Evolutionary conservation across 2,329 filamentous ascomycete genomes (phyloP), one percentile per base, ranked within the genome.

Genomic region (Fusarium sp.): DNA sequence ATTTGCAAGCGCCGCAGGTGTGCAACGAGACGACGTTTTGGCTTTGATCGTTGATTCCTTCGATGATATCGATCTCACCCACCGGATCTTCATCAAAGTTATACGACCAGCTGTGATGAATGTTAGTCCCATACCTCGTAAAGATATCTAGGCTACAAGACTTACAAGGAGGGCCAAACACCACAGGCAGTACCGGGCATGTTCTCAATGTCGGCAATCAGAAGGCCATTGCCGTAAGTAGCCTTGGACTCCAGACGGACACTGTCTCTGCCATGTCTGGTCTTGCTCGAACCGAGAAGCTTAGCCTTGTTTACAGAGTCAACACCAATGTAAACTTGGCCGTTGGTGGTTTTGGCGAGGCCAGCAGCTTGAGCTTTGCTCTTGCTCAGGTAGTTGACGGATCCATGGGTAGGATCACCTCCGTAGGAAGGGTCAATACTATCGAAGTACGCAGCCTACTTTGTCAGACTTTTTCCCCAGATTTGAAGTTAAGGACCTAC

Each of bases 41-140:
- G 6, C 80, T 76, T 64, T 87, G 84, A 35, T 82, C 79, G 80
- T 92, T 92, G 71, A 93, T 89, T 32, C 90, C 91, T 80, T 93
- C 91, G 68, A 93, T 89, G 71, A 93, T 90, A 77, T 93, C 91
- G 73, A 93, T 91, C 80, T 93, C 91, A 55, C 91, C 91, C 2
- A 73, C 66, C 0, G 70, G 71, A 27, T 73, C 55, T 30, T 73
- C 70, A 1, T 64, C 49, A 9, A 64, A 64, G 30, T 64, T 64
- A n/a, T 64, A 64, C 2, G 59, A 64, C 62, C 62, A 64, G 32
- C 62, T 64, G 18, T 3, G 9, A 12, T 7, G 7, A 2, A 10
- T 10, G 6, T 64, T 30, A 64, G 30, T 17, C 27, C 9, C n/a
- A n/a, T 1, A 7, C 7, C 2, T 1, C 5, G 9, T 20, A 3